Evolutionary conservation across 164 flowering plant species (phyloP).

Genomic region (Stephania japonica): DNA sequence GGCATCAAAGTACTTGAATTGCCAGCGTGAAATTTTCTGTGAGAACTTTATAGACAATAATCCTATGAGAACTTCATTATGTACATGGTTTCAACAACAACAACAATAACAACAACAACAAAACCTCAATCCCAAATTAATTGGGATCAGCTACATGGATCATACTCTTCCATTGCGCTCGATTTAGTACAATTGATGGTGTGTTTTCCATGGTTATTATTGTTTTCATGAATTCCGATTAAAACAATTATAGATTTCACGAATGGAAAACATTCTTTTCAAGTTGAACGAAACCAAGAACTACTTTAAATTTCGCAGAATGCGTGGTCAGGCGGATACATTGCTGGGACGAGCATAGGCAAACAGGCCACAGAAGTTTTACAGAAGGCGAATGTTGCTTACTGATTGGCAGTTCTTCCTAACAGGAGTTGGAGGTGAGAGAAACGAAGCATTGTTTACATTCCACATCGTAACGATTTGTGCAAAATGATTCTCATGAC

Average conservation of each 20-base stretch:
- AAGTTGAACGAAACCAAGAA: background rate
- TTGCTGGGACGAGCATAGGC: conserved; percentile 87
- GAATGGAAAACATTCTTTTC: background rate
- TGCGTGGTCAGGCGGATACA: conserved; percentile 98
- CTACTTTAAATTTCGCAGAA: conserved; percentile 39
- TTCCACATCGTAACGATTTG: too few species aligned
- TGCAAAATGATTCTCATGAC: background rate
- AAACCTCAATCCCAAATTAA: background rate
- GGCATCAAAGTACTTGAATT: too few species aligned
- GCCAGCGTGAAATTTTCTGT: background rate
- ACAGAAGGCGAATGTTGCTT: background rate
- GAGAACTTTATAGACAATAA: background rate
- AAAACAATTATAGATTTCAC: background rate
- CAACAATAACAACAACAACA: background rate
- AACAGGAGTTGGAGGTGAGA: background rate
- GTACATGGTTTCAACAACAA: background rate
- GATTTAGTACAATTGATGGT: background rate
- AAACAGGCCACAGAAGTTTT: conserved; percentile 22
- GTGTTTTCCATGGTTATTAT: background rate
- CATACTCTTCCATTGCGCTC: too few species aligned
- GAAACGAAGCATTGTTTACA: too few species aligned
- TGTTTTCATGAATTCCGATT: background rate
- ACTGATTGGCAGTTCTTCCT: background rate
- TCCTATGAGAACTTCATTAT: background rate
- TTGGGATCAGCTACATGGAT: too few species aligned